These are phyloP conservation scores for Mycena latifolia DNA, from an alignment of 768 basidiomycete genomes.

Conservation along the genomic window DNA sequence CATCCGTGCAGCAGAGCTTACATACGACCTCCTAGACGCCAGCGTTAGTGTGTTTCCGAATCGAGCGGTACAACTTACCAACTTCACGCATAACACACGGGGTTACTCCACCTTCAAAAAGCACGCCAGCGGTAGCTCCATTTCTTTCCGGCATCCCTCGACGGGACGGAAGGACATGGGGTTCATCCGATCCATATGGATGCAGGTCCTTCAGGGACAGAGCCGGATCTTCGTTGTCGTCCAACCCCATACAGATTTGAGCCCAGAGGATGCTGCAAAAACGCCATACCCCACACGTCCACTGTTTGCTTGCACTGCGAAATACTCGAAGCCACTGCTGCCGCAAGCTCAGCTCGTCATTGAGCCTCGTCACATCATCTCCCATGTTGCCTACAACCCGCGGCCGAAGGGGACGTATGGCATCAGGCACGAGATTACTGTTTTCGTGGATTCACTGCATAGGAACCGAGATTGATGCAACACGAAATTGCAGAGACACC, in stretches of 20 bases:
- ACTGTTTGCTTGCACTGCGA: background rate
- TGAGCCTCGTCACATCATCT: conserved; percentile 24
- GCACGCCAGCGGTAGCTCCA: conserved; percentile 16
- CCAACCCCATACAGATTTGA: conserved; percentile 7
- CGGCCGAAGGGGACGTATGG: conserved; percentile 5
- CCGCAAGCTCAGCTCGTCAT: conserved; percentile 5
- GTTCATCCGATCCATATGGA: conserved; percentile 8
- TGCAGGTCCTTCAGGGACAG: conserved; percentile 9
- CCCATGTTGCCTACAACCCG: conserved; percentile 8
- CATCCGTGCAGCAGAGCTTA: conserved; percentile 6
- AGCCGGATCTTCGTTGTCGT: conserved; percentile 12
- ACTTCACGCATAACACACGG: conserved; percentile 17
- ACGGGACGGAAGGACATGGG: conserved; percentile 17
- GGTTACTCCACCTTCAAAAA: background rate
- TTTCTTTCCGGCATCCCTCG: conserved; percentile 17
- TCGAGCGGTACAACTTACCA: conserved; percentile 13
- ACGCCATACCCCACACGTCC: conserved; percentile 7
- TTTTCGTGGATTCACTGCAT: background rate
- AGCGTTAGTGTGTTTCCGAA: conserved; percentile 4
- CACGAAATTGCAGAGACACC: background rate
- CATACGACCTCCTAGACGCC: background rate
- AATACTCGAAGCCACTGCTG: background rate
- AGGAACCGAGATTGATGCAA: conserved; percentile 1
- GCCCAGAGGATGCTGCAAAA: background rate
- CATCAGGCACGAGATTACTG: background rate